Base-by-base conservation (phyloP, 2,329 filamentous ascomycete genomes). In the Pseudogymnoascus verrucosus region DNA sequence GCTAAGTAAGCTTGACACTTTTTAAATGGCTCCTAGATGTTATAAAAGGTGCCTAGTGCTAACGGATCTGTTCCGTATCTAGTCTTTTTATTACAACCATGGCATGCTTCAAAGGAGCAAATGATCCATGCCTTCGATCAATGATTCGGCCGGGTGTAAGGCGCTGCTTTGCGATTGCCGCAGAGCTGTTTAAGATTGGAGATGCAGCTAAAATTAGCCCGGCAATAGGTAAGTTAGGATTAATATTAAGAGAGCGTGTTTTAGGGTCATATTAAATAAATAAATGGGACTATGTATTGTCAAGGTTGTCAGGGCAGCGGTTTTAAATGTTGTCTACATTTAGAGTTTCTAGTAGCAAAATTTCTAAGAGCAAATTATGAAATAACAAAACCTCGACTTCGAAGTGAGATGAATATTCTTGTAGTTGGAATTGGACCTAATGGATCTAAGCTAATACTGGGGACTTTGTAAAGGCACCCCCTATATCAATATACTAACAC, bases 231-330 rank as follows among this genome's bases (percentile, higher is more conserved):
- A 62, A 42, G 60, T 28, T 62, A 19, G 60, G 60, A n/a, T 23
- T 62, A n/a, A 39, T 62, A 42, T 19, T 62, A 16, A 62, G 60
- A 40, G 60, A 39, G n/a, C 60, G 60, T 28, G 31, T 62, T 44
- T 36, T 42, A n/a, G 60, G 36, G 23, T 4, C 26, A 62, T 26
- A 16, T 62, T 62, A n/a, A 40, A 40, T 31, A 28, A 28, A 39
- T 39, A 40, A 40, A 40, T 16, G 37, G 37, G 37, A n/a, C 16
- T 40, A 11, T 31, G 28, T 31, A 31, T 31, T 31, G 28, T 31
- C 28, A 31, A 10, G 28, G 28, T 7, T 31, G 7, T 31, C 28
- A 31, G 37, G 37, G 37, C 37, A 40, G 6, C 37, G n/a, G n/a
- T 40, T n/a, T 40, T 19, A 40, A 16, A 40, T 40, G n/a, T 40